These are phyloP conservation scores for Penicillium oxalicum DNA, from an alignment of 2,329 filamentous ascomycete genomes.

Conservation along the genomic window DNA sequence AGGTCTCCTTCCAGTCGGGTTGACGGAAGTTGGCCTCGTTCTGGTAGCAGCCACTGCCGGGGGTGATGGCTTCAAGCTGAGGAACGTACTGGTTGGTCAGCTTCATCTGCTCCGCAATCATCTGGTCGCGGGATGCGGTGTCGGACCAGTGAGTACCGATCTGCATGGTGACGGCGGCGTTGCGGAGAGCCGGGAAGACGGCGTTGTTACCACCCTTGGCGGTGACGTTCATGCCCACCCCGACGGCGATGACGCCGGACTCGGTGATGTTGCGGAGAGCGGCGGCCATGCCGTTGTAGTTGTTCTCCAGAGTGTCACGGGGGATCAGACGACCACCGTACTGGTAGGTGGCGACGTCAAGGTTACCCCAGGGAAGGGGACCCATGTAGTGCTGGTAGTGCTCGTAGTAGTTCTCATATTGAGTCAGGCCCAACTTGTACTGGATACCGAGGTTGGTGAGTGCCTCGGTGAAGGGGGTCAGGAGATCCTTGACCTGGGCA, in stretches of 20 bases:
- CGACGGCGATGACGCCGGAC: conserved; percentile 32
- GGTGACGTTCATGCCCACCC: conserved; percentile 37
- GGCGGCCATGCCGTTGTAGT: conserved; percentile 24
- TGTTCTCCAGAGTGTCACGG: conserved; percentile 26
- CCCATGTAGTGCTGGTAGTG: conserved; percentile 31
- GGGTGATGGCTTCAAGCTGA: conserved; percentile 35
- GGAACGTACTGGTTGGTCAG: conserved; percentile 40
- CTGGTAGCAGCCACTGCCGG: conserved; percentile 36
- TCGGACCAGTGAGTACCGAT: conserved; percentile 34
- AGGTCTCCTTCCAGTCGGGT: conserved; percentile 36
- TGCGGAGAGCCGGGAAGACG: conserved; percentile 37
- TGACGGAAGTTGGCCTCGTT: conserved; percentile 42
- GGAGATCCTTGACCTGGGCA: conserved; percentile 40
- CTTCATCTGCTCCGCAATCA: conserved; percentile 31
- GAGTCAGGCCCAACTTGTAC: conserved; percentile 25
- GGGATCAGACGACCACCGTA: conserved; percentile 35
- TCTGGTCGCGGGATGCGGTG: conserved; percentile 33
- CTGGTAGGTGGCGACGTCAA: conserved; percentile 22
- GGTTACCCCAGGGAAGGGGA: conserved; percentile 24
- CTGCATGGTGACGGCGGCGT: conserved; percentile 34
- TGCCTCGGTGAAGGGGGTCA: conserved; percentile 40
- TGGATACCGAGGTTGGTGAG: conserved; percentile 36
- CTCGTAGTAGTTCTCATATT: conserved; percentile 31
- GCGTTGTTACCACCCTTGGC: conserved; percentile 34
- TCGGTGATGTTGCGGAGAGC: conserved; percentile 32